These are phyloP conservation scores for Tephrocybe sp. DNA, from an alignment of 768 basidiomycete genomes.

Conservation along the genomic window DNA sequence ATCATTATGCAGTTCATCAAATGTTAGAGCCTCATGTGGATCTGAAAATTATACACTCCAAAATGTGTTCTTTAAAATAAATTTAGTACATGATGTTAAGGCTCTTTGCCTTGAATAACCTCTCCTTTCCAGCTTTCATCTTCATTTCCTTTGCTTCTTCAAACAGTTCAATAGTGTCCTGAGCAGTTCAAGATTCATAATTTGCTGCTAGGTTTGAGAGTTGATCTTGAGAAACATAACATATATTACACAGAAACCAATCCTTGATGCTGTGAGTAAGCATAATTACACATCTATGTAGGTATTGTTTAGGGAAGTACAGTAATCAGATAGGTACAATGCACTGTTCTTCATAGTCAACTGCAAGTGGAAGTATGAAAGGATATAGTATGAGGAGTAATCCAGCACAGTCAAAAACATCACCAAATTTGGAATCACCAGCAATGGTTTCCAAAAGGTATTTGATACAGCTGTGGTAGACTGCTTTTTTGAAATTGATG, in stretches of 20 bases:
- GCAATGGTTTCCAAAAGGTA: conserved; percentile 29
- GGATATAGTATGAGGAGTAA: conserved; percentile 11
- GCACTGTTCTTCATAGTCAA: conserved; percentile 26
- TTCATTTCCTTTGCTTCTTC: background rate
- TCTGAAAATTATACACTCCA: conserved; percentile 35
- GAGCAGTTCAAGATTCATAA: conserved; percentile 13
- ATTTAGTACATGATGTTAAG: conserved; percentile 8
- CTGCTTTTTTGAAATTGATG: conserved; percentile 31
- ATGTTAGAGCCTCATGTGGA: conserved; percentile 32
- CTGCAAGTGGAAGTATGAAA: conserved; percentile 8
- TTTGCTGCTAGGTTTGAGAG: conserved; percentile 20
- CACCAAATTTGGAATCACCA: conserved; percentile 17
- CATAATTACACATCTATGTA: background rate
- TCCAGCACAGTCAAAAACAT: conserved; percentile 21
- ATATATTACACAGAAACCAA: conserved; percentile 32
- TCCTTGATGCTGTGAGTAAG: conserved; percentile 23
- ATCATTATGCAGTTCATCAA: conserved; percentile 38
- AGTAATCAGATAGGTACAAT: conserved; percentile 3
- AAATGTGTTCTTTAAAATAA: conserved; percentile 37
- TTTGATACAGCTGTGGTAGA: conserved; percentile 38
- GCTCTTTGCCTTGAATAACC: conserved; percentile 18
- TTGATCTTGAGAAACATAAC: conserved; percentile 25
- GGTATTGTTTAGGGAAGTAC: background rate
- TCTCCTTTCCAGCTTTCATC: conserved; percentile 21
- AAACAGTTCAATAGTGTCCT: conserved; percentile 15